Percentiles rank a stretch among this genome's conserved stretches.
Conservation (phyloP, 306 rosid genomes). For the Lathyrus sativus region DNA sequence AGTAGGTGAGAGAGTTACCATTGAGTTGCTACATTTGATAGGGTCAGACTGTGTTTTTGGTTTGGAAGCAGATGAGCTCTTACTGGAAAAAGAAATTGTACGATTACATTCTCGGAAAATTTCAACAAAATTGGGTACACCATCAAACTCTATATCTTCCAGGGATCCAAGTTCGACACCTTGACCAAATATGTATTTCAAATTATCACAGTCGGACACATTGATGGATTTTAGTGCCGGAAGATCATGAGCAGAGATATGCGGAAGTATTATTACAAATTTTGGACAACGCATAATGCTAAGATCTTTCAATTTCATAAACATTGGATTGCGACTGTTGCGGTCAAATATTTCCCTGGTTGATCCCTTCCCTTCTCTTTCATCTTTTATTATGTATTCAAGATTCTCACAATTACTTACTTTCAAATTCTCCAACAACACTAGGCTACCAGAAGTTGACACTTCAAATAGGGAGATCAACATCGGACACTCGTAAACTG, state of each 20-base stretch:
- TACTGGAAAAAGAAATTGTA: too few species aligned
- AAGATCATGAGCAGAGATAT: background rate
- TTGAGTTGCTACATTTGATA: background rate
- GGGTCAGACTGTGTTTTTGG: background rate
- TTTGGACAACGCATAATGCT: accelerated
- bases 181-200: slow-evolving; percentile 28
- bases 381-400: background rate
- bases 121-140: background rate
- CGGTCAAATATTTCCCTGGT: too few species aligned
- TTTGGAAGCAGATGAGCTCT: background rate
- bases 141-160: accelerated
- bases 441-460: background rate
- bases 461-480: background rate
- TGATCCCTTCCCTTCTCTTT: background rate
- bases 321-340: background rate
- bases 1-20: background rate
- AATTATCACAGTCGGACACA: accelerated
- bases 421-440: background rate
- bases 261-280: background rate
- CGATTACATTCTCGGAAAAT: background rate
- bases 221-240: background rate
- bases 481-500: accelerated
- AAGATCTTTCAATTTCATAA: background rate
- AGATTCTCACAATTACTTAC: accelerated
- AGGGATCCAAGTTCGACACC: background rate